Conservation (phyloP, 495 filamentous ascomycete species). For the Tuber borchii region DNA sequence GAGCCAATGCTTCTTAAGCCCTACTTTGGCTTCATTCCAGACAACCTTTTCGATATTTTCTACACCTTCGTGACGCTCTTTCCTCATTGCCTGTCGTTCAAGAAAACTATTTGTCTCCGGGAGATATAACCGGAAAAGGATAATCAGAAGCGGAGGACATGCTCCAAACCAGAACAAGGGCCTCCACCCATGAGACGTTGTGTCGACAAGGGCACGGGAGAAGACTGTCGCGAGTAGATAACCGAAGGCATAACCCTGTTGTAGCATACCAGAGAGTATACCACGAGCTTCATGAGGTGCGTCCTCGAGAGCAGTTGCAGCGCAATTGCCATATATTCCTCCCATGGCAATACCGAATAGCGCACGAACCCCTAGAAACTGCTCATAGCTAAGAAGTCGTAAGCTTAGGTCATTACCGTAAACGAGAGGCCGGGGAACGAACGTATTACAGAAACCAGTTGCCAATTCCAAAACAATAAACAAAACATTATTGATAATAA, state of each 20-base stretch:
- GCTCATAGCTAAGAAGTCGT: constrained; percentile 55
- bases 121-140: constrained; percentile 58
- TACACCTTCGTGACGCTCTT: constrained; percentile 30
- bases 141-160: constrained; percentile 58
- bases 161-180: constrained; percentile 52
- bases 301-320: constrained; percentile 38
- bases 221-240: constrained; percentile 67
- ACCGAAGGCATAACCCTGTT: constrained; percentile 70
- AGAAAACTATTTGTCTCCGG: constrained; percentile 65
- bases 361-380: constrained; percentile 58
- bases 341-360: constrained; percentile 80
- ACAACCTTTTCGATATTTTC: constrained; percentile 53
- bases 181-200: constrained; percentile 31
- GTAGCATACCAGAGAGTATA: constrained; percentile 69
- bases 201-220: constrained; percentile 55
- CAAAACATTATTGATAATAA: constrained; percentile 64
- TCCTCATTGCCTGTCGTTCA: constrained; percentile 53
- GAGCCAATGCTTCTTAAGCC: constrained; percentile 55
- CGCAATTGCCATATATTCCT: constrained; percentile 59
- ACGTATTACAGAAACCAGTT: constrained; percentile 48
- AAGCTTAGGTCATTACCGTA: not conserved
- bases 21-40: constrained; percentile 35
- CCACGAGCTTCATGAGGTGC: constrained; percentile 53
- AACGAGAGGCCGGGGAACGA: not conserved
- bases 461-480: constrained; percentile 57